Percentiles rank a stretch among this genome's conserved stretches.
These are phyloP conservation scores for Hippophae tibetana DNA, from an alignment of 306 rosid species.

Conservation along the genomic window DNA sequence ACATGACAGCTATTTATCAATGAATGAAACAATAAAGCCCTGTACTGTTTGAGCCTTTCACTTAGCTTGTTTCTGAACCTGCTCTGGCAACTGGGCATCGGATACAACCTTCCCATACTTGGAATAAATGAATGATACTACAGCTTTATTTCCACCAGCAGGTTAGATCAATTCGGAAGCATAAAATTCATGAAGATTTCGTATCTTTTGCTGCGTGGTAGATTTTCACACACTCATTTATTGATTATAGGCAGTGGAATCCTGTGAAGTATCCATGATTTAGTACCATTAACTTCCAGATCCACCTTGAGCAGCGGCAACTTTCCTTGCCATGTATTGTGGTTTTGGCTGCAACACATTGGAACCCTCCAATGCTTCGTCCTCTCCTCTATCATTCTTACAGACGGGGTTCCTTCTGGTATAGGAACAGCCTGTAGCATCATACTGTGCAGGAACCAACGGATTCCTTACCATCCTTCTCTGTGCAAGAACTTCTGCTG, in stretches of 20 bases:
- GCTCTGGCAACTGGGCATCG: too few relatives aligned
- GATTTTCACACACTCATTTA: too few relatives aligned
- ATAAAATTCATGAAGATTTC: too few relatives aligned
- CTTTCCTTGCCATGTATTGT: constrained; percentile 62
- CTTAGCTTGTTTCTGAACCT: too few relatives aligned
- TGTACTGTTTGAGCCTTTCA: too few relatives aligned
- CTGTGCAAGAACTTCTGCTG: constrained; percentile 68
- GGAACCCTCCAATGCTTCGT: constrained; percentile 66
- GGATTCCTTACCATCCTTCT: constrained; percentile 59
- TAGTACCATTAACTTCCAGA: constrained; percentile 76
- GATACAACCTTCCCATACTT: too few relatives aligned
- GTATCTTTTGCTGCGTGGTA: too few relatives aligned
- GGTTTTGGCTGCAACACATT: constrained; percentile 76
- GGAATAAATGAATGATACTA: too few relatives aligned
- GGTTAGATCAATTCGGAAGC: too few relatives aligned
- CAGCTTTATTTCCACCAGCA: too few relatives aligned
- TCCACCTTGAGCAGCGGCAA: constrained; percentile 81
- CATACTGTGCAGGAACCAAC: constrained; percentile 45
- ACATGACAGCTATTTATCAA: too few relatives aligned
- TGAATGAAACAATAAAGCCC: too few relatives aligned
- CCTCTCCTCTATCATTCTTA: constrained; percentile 63
- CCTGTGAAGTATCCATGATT: constrained; percentile 32
- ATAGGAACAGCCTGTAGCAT: constrained; percentile 51
- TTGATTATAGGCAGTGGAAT: background rate
- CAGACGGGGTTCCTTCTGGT: constrained; percentile 73